Evolutionary conservation across 2,329 filamentous ascomycete species (phyloP), one percentile per base, ranked within the genome.

Genomic region (Ceratocystis colombiana): DNA sequence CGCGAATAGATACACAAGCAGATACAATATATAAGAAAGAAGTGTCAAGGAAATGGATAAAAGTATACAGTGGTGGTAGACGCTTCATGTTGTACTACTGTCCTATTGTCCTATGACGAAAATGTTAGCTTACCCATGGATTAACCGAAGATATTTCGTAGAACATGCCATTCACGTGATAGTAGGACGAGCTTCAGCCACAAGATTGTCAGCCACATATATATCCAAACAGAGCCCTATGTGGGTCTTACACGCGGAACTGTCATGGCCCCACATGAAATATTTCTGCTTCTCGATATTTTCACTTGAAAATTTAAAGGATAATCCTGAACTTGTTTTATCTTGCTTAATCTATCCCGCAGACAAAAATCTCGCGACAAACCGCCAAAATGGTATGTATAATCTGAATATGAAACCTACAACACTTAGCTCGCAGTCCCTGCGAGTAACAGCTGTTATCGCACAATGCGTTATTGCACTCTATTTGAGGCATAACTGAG

Each of bases 381-480:
- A 69, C 65, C 74, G 72, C 70, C 74, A 77, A 77, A 71, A 78
- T 78, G 76, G 76, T 77, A 73, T 77, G 76, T 77, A 68, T 66
- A 70, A 72, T 5, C 22, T 64, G 46, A 48, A 53, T 63, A 53
- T n/a, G 25, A 66, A 33, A 30, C 33, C 57, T 50, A 64, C 20
- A 25, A 5, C 41, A 53, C 5, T 30, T 44, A 15, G 3, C n/a
- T 62, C 30, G 64, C 64, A 68, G 64, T 64, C 53, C 67, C 64
- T 68, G 61, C 64, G 20, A 22, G 62, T 7, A 25, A 64, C 20
- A 44, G 61, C 22, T 59, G 6, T 59, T 64, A 50, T 65, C 37
- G 44, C 64, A 57, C 53, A 55, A 50, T n/a, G 41, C 45, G 46
- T 62, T 57, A 62, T 53, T 64, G 41, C 37, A 64, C 61, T 62